Percentiles rank a stretch among this genome's conserved stretches.
Evolutionary conservation across 2,329 filamentous ascomycete species (phyloP).

Genomic region (Phoma herbarum): DNA sequence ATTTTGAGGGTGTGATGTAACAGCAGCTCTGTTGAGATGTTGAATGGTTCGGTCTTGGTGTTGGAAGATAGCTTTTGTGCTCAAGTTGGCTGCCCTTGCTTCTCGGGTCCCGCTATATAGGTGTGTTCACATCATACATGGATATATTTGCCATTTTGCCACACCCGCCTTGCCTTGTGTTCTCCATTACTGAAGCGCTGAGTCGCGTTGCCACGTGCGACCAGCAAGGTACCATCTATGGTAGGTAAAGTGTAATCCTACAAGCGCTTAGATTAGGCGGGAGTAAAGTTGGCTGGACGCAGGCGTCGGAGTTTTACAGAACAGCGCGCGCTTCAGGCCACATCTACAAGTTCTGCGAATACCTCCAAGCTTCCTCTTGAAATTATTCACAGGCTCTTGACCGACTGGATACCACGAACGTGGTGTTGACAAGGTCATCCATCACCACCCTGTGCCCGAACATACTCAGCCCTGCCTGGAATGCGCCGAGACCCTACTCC

Average conservation of each 20-base stretch:
- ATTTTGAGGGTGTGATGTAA: conserved; percentile 37
- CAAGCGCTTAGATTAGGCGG: too few species aligned
- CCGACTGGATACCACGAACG: too few species aligned
- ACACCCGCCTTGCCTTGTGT: conserved; percentile 9
- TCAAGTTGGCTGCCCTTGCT: conserved; percentile 8
- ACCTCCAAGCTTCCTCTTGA: too few species aligned
- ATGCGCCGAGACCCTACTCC: neutral
- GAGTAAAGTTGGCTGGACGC: too few species aligned
- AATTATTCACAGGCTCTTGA: neutral
- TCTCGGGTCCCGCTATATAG: neutral
- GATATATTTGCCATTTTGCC: neutral
- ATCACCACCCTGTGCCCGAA: too few species aligned
- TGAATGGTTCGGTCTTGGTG: neutral
- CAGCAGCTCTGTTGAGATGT: neutral
- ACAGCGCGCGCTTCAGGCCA: too few species aligned
- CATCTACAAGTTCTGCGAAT: too few species aligned
- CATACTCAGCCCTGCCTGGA: too few species aligned
- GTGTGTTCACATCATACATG: too few species aligned
- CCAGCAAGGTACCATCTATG: neutral
- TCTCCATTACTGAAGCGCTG: neutral
- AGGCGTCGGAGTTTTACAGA: too few species aligned
- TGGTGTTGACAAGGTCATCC: too few species aligned
- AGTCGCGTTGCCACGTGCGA: conserved; percentile 12
- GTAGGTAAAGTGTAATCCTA: neutral
- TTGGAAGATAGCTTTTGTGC: neutral